These are phyloP conservation scores for Castanopsis chinensis DNA, from an alignment of 306 rosid genomes.

Conservation along the genomic window DNA sequence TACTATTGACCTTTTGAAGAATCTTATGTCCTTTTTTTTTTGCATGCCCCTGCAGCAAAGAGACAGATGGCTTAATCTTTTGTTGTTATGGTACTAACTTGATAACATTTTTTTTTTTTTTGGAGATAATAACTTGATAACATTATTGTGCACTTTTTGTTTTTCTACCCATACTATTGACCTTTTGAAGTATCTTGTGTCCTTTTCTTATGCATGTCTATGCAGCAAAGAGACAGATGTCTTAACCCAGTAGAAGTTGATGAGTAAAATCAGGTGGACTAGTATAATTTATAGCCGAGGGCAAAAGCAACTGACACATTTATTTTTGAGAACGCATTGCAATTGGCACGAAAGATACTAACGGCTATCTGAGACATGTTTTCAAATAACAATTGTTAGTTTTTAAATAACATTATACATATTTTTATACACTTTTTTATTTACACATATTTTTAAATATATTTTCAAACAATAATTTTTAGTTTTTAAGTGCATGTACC, in stretches of 20 bases:
- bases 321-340: slow-evolving; percentile 76
- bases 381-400: too few species aligned
- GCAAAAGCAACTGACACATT: slow-evolving; percentile 69
- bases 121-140: too few species aligned
- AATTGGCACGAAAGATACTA: slow-evolving; percentile 54
- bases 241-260: slow-evolving; percentile 8
- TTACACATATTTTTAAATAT: too few species aligned
- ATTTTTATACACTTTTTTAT: too few species aligned
- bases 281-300: slow-evolving; percentile 69
- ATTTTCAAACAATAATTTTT: too few species aligned
- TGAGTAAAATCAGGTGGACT: slow-evolving; percentile 58
- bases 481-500: too few species aligned
- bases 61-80: slow-evolving; percentile 7
- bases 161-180: too few species aligned
- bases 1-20: too few species aligned
- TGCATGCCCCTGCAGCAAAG: slow-evolving; percentile 27
- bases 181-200: not conserved
- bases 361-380: not conserved
- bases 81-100: too few species aligned
- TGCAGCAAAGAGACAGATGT: slow-evolving; percentile 33
- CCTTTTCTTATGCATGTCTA: not conserved
- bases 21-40: not conserved
- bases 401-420: too few species aligned
- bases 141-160: too few species aligned
- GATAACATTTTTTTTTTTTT: too few species aligned